phyloP scores from a whole-genome alignment of 2,329 filamentous ascomycete genomes.

The Verticillium nubilum region DNA sequence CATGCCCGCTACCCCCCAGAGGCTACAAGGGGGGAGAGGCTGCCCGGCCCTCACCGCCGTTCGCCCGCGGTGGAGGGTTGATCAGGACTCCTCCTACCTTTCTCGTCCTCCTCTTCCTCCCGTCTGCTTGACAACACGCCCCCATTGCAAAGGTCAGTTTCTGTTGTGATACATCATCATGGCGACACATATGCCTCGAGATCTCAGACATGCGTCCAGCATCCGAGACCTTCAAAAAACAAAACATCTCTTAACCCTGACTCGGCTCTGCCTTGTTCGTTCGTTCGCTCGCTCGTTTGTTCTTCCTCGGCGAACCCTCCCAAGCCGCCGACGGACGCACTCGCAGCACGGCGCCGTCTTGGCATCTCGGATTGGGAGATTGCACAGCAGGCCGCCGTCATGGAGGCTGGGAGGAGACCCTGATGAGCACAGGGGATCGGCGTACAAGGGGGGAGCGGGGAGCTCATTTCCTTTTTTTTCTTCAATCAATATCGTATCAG shows the following conservation, averaged over 20 bases:
- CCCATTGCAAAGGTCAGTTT: no score
- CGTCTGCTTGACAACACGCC: no score
- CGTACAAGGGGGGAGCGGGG: constrained; percentile 1
- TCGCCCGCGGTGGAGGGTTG: not conserved
- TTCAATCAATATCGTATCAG: no score
- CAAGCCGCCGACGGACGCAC: not conserved
- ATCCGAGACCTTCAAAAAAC: not conserved
- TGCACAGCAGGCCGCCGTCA: not conserved
- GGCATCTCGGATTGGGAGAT: not conserved
- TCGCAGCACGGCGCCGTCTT: not conserved
- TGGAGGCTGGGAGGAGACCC: not conserved
- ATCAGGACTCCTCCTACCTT: not conserved
- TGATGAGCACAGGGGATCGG: constrained; percentile 8
- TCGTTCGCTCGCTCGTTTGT: not conserved
- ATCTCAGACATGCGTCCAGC: no score
- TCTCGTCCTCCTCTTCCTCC: not conserved
- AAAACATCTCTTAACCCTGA: not conserved
- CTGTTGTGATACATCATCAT: not conserved
- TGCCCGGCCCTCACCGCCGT: not conserved
- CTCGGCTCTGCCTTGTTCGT: not conserved
- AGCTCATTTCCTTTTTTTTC: not conserved
- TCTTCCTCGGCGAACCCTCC: not conserved
- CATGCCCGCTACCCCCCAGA: not conserved
- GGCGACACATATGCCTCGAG: no score
- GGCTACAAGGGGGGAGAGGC: not conserved